phyloP scores from a whole-genome alignment of 2,329 filamentous ascomycete species.

The Phaeosphaeriaceae sp. region DNA sequence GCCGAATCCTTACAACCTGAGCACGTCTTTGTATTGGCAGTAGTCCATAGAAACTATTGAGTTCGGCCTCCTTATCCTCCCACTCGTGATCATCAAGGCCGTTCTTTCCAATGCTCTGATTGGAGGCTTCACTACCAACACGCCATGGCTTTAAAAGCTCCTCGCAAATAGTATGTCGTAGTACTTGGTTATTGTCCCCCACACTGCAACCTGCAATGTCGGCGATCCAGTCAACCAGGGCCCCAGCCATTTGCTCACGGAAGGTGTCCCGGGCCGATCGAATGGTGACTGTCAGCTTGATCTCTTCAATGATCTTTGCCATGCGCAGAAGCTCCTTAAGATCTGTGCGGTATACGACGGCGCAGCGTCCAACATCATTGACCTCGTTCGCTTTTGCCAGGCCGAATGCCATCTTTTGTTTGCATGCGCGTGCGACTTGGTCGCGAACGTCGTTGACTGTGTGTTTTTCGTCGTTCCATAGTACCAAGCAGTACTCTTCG shows the following conservation, averaged over 20 bases:
- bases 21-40: constrained; percentile 34
- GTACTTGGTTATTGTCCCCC: constrained; percentile 76
- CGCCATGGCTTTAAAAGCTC: constrained; percentile 89
- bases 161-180: constrained; percentile 85
- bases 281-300: constrained; percentile 94
- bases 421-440: constrained; percentile 89
- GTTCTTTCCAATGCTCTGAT: constrained; percentile 76
- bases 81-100: constrained; percentile 83
- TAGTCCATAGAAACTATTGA: constrained; percentile 35
- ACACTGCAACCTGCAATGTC: constrained; percentile 92
- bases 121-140: constrained; percentile 80
- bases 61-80: constrained; percentile 59
- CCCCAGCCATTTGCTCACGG: constrained; percentile 97
- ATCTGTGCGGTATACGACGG: constrained; percentile 77
- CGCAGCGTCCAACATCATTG: constrained; percentile 84
- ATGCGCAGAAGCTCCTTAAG: constrained; percentile 76
- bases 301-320: constrained; percentile 88
- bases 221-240: constrained; percentile 92
- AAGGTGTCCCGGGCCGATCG: constrained; percentile 94
- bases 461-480: constrained; percentile 99
- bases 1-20: constrained; percentile 33
- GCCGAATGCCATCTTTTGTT: constrained; percentile 72
- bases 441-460: constrained; percentile 89
- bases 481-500: constrained; percentile 79
- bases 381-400: constrained; percentile 82